Evolutionary conservation across 768 basidiomycete genomes (phyloP), one percentile per base, ranked within the genome.

Genomic region (Macrolepiota dolichaula): DNA sequence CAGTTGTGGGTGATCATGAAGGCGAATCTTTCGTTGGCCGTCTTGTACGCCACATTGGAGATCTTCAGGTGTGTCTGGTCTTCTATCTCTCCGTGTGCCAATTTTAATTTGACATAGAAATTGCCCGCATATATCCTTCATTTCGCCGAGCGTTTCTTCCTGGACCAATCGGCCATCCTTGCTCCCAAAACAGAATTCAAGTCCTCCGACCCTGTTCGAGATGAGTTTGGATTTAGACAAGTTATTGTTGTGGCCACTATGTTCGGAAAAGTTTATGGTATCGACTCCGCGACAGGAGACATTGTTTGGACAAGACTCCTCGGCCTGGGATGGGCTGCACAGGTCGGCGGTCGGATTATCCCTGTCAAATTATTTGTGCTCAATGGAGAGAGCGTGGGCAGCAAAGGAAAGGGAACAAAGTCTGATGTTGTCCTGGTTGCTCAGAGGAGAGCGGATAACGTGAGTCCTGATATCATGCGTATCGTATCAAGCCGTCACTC

Each of bases 191-290:
- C 72, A 29, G 65, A 73, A 22, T 67, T 76, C 7, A 70, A 76
- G 24, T 70, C 72, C 15, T 77, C 75, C 24, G 61, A 73, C 0
- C 76, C 88, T 0, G 75, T 78, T 61, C 85, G 92, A 4, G 94
- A 96, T 67, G 73, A 86, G 0, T 96, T 96, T 69, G 94, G 94
- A 0, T 93, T 97, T 74, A 81, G 89, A 38, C 92, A 97, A 69
- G 72, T 97, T 29, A 82, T 96, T 49, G 82, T 96, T 3, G 81
- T 78, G 5, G 89, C 86, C 0, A 93, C 91, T 2, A 65, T 77
- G 0, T 77, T 81, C 29, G 93, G 94, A 1, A 94, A 92, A 67
- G 65, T 95, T 0, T 94, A 86, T 67, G 95, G 87, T 0, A 73
- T 98, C 46, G 94, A 97, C 66, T 89, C 91, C 1, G 82, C 85